Conservation (phyloP, 2,329 filamentous ascomycete species). For the Pestalotiopsis sp. region DNA sequence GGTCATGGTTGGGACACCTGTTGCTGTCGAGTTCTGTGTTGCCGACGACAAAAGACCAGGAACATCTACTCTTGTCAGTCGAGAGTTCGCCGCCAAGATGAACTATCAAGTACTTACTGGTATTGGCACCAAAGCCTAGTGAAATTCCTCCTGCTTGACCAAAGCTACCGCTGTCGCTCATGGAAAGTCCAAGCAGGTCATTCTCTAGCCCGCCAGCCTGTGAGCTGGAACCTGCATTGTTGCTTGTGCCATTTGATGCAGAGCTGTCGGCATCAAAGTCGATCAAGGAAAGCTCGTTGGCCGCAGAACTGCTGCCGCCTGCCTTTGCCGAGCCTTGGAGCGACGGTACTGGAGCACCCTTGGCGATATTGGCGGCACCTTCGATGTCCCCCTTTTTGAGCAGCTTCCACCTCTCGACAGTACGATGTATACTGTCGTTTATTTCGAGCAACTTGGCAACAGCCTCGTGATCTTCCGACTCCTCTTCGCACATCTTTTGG, state of each 20-base stretch:
- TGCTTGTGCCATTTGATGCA: constrained; percentile 36
- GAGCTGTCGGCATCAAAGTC: constrained; percentile 76
- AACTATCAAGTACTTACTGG: constrained; percentile 52
- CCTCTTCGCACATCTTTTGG: constrained; percentile 99
- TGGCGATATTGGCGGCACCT: constrained; percentile 79
- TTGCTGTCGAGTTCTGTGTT: constrained; percentile 62
- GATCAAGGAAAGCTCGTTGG: constrained; percentile 85
- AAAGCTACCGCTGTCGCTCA: constrained; percentile 68
- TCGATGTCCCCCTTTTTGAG: constrained; percentile 94
- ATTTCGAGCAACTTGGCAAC: constrained; percentile 95
- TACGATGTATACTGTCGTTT: constrained; percentile 98
- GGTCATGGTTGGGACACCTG: constrained; percentile 37
- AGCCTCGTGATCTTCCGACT: constrained; percentile 94
- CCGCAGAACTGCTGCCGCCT: constrained; percentile 62
- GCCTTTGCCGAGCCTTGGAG: constrained; percentile 45
- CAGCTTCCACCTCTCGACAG: constrained; percentile 91
- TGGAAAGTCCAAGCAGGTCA: constrained; percentile 85
- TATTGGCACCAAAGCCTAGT: constrained; percentile 74
- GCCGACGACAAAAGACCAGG: constrained; percentile 67
- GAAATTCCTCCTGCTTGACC: constrained; percentile 81
- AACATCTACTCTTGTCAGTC: constrained; percentile 60
- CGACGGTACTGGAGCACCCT: constrained; percentile 62
- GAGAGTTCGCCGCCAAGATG: background rate
- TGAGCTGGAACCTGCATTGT: constrained; percentile 45
- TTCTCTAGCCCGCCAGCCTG: constrained; percentile 77